phyloP scores from a whole-genome alignment of 257 asterid species.

The Lithospermum erythrorhizon region DNA sequence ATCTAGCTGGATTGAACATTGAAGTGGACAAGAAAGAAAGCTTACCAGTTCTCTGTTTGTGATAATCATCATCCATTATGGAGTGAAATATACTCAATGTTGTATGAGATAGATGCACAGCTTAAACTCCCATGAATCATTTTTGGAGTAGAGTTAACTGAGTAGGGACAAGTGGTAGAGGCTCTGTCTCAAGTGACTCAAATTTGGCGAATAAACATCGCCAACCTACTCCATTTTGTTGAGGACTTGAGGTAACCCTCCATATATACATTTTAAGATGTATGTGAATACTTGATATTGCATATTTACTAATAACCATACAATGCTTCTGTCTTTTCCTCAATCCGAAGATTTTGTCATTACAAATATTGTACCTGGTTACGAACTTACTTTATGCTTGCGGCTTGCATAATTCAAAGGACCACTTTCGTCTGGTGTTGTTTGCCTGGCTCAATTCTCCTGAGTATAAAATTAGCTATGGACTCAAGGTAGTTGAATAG shows the following conservation, averaged over 20 bases:
- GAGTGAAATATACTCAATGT: constrained; percentile 26
- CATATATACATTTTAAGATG: no score
- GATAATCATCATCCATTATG: constrained; percentile 39
- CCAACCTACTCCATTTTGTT: neutral
- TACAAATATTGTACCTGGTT: no score
- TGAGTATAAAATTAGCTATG: no score
- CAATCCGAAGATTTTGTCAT: no score
- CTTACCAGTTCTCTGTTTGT: constrained; percentile 62
- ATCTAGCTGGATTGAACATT: constrained; percentile 73
- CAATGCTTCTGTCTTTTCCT: no score
- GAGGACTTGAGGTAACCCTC: neutral
- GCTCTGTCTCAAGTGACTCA: neutral
- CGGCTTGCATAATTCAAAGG: no score
- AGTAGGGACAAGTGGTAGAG: neutral
- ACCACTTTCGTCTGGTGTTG: no score
- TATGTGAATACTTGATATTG: no score
- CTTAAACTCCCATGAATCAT: constrained; percentile 31
- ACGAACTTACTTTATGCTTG: no score
- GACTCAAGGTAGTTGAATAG: no score
- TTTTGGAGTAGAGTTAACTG: constrained; percentile 15
- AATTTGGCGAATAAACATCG: neutral
- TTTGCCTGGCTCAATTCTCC: no score
- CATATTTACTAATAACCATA: no score
- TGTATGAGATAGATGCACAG: constrained; percentile 42
- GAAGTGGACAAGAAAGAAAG: constrained; percentile 41